A percentile compares a stretch with the other conserved stretches of the same genome.
Evolutionary conservation across 2,329 filamentous ascomycete genomes (phyloP).

Genomic region (Paracorniculantispora psalliotae): DNA sequence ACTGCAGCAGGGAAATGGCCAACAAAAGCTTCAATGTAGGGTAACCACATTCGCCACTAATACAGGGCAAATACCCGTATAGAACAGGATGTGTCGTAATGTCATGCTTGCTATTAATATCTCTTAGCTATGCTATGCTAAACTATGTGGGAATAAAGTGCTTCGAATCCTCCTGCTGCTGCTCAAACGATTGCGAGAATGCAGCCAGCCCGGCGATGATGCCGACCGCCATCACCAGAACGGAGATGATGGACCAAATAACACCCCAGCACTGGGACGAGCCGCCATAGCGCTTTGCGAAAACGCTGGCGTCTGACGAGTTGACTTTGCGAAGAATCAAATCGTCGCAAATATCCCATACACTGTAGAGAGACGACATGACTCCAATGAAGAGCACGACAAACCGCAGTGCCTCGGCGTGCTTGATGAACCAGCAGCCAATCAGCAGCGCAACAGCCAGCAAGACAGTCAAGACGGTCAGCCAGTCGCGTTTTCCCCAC

Average conservation of each 20-base stretch:
- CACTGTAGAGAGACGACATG: slow-evolving; percentile 75
- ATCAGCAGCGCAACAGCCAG: slow-evolving; percentile 66
- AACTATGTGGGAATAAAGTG: slow-evolving; percentile 52
- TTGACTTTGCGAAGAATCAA: slow-evolving; percentile 77
- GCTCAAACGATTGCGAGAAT: slow-evolving; percentile 63
- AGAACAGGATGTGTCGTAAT: too few species aligned
- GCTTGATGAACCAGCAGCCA: slow-evolving; percentile 74
- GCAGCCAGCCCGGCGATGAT: slow-evolving; percentile 74
- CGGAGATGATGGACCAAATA: slow-evolving; percentile 69
- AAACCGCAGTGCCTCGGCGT: slow-evolving; percentile 68
- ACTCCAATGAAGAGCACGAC: slow-evolving; percentile 77
- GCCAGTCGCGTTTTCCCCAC: slow-evolving; percentile 76
- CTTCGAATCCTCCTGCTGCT: slow-evolving; percentile 66
- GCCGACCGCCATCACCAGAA: slow-evolving; percentile 65
- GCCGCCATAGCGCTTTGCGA: slow-evolving; percentile 71
- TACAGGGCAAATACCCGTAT: too few species aligned
- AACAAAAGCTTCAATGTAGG: too few species aligned
- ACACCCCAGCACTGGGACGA: slow-evolving; percentile 78
- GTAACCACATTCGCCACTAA: too few species aligned
- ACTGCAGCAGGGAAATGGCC: too few species aligned
- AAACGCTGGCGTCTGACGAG: slow-evolving; percentile 72
- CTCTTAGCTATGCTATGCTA: background rate
- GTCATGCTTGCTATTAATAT: too few species aligned
- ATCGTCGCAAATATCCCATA: slow-evolving; percentile 84
- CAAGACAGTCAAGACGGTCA: slow-evolving; percentile 67